A percentile compares a stretch with the other conserved stretches of the same genome.
These are phyloP conservation scores for Cunninghamia lanceolata DNA, from an alignment of 75 land plant genomes.

Conservation along the genomic window DNA sequence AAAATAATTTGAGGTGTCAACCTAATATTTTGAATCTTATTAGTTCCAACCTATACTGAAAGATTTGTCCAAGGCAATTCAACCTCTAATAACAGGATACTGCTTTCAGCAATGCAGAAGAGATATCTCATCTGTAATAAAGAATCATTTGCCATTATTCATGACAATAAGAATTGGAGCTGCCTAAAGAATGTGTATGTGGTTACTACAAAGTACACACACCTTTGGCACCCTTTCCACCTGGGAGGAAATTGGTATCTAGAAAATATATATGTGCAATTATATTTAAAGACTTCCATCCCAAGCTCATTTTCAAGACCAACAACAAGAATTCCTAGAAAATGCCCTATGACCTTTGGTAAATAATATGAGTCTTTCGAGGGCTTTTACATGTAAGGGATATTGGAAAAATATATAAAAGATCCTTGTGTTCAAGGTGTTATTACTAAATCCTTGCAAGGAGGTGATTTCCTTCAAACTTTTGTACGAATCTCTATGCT, in stretches of 20 bases:
- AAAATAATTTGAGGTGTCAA: background rate
- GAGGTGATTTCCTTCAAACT: background rate
- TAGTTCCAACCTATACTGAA: background rate
- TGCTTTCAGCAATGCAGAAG: background rate
- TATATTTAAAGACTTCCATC: background rate
- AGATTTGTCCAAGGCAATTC: background rate
- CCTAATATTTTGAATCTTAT: background rate
- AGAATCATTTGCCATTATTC: background rate
- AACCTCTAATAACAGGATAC: background rate
- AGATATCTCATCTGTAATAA: background rate
- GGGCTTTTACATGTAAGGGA: background rate
- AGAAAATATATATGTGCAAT: background rate
- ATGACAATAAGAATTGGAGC: background rate
- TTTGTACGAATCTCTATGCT: no score
- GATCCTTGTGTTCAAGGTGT: background rate
- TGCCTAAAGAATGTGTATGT: background rate
- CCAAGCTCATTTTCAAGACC: background rate
- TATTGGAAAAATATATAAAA: background rate
- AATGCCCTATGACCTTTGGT: background rate
- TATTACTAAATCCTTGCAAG: background rate
- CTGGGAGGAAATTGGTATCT: background rate
- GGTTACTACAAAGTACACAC: background rate
- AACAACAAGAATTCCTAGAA: background rate
- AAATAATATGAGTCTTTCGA: background rate
- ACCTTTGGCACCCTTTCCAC: background rate